These are phyloP conservation scores for Arachis monticola DNA, from an alignment of 331 rosid species.

Conservation along the genomic window DNA sequence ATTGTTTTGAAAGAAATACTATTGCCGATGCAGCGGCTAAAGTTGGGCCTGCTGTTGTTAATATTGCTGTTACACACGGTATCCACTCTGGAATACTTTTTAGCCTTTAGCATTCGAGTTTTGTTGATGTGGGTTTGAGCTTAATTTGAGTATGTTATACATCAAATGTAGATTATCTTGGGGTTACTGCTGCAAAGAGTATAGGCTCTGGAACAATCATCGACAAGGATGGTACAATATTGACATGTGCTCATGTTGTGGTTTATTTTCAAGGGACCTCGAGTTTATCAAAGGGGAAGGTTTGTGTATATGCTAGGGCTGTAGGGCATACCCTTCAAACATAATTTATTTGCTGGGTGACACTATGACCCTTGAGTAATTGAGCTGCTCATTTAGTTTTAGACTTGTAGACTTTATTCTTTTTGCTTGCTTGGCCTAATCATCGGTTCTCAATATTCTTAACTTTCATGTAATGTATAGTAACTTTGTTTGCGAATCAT, in stretches of 20 bases:
- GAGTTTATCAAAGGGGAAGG: constrained; percentile 74
- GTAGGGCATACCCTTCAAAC: background rate
- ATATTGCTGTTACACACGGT: constrained; percentile 71
- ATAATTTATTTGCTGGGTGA: background rate
- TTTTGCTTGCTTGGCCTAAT: constrained; percentile 9
- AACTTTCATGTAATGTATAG: constrained; percentile 10
- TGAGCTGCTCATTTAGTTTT: background rate
- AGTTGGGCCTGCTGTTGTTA: constrained; percentile 89
- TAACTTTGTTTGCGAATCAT: constrained; percentile 8
- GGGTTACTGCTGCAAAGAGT: constrained; percentile 53
- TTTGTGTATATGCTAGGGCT: constrained; percentile 40
- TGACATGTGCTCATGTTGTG: constrained; percentile 91
- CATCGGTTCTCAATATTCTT: constrained; percentile 27
- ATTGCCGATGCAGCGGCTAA: constrained; percentile 86
- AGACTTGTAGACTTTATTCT: background rate
- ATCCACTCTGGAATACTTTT: background rate
- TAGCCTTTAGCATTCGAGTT: background rate
- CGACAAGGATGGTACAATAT: constrained; percentile 75
- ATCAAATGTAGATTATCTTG: constrained; percentile 49
- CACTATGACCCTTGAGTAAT: background rate
- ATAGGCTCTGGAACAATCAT: constrained; percentile 89
- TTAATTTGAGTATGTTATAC: background rate
- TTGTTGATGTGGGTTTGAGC: constrained; percentile 7
- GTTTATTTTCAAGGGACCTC: constrained; percentile 59
- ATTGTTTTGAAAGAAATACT: constrained; percentile 75